Conservation (phyloP, 2,329 filamentous ascomycete genomes). For the Pseudofabraea citricarpa region DNA sequence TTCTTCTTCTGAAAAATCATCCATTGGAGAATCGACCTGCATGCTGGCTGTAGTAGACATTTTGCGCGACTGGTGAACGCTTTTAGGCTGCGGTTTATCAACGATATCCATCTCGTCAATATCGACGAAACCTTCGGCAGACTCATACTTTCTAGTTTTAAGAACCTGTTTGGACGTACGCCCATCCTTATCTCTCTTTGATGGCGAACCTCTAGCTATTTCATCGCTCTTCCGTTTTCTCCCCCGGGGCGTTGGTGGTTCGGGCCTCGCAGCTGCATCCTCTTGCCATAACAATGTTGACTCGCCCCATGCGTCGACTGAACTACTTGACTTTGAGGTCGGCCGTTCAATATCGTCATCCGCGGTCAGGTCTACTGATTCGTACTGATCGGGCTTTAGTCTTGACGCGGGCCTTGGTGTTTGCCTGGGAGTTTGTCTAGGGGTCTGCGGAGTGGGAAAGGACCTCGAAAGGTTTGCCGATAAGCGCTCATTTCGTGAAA, state of each 20-base stretch:
- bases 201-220: constrained; percentile 14
- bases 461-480: constrained; percentile 13
- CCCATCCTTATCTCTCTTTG: constrained; percentile 8
- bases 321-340: constrained; percentile 18
- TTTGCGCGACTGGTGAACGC: not conserved
- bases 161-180: not conserved
- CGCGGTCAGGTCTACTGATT: constrained; percentile 27
- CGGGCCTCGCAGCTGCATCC: constrained; percentile 21
- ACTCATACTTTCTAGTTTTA: constrained; percentile 2
- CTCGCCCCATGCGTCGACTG: constrained; percentile 17
- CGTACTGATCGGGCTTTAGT: constrained; percentile 15
- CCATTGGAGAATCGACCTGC: constrained; percentile 7
- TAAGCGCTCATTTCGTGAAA: constrained; percentile 6
- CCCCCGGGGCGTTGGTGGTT: constrained; percentile 18
- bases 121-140: constrained; percentile 24
- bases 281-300: constrained; percentile 20
- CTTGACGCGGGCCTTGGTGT: constrained; percentile 15
- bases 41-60: constrained; percentile 9
- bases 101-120: constrained; percentile 20
- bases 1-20: constrained; percentile 11
- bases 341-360: constrained; percentile 15
- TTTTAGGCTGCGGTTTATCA: too few relatives aligned
- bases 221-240: constrained; percentile 29
- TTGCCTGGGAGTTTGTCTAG: constrained; percentile 24
- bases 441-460: constrained; percentile 27